These are phyloP conservation scores for Astragalus membranaceus DNA, from an alignment of 306 rosid species.

Conservation along the genomic window DNA sequence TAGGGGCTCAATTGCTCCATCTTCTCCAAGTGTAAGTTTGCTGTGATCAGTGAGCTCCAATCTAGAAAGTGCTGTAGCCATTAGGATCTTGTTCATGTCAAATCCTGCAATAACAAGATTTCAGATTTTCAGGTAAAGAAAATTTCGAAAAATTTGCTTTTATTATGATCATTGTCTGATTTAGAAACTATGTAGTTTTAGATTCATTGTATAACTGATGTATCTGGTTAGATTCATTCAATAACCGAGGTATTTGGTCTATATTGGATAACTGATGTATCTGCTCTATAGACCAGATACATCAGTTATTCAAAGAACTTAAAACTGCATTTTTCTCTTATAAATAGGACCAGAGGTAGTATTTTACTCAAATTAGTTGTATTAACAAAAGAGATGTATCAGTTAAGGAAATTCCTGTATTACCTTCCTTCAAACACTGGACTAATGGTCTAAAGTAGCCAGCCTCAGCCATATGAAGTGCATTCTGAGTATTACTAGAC, in stretches of 20 bases:
- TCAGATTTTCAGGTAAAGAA: background rate
- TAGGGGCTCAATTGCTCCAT: constrained; percentile 75
- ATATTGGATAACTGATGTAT: no score
- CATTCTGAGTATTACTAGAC: constrained; percentile 75
- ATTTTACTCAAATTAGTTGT: no score
- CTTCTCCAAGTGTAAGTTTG: constrained; percentile 66
- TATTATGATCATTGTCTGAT: background rate
- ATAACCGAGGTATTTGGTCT: no score
- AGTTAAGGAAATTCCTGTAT: constrained; percentile 11
- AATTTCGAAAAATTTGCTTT: background rate
- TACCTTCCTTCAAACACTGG: constrained; percentile 71
- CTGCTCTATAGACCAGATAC: no score
- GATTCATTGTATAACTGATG: no score
- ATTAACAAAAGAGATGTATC: background rate
- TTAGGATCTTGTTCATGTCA: constrained; percentile 86
- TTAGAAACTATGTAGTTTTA: no score
- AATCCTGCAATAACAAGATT: constrained; percentile 53
- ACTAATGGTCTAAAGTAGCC: constrained; percentile 83
- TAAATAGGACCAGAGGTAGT: no score
- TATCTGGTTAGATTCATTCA: no score
- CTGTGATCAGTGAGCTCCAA: constrained; percentile 77
- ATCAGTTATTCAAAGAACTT: no score
- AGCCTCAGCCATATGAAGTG: constrained; percentile 94
- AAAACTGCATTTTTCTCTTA: no score
- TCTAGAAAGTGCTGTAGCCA: constrained; percentile 86